Percentiles rank a stretch among this genome's conserved stretches.
Conservation (phyloP, 129 eudicot species). For the Heracleum sosnowskyi region DNA sequence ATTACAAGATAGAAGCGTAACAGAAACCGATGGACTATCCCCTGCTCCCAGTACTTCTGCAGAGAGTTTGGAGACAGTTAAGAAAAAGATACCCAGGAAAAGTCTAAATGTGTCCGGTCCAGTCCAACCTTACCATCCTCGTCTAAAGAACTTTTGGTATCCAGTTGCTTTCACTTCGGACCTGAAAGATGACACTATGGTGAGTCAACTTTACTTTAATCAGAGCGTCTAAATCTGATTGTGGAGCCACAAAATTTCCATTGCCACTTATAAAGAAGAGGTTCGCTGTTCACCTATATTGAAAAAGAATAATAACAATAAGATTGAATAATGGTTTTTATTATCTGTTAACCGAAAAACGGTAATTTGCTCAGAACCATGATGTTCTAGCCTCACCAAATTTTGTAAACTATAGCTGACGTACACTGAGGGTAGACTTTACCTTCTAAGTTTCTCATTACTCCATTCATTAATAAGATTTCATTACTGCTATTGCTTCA, state of each 20-base stretch:
- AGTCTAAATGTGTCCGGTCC: slow-evolving; percentile 88
- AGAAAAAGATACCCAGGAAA: slow-evolving; percentile 44
- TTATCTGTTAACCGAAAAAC: background rate
- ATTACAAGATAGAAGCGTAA: slow-evolving; percentile 53
- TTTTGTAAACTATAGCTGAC: background rate
- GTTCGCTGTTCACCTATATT: background rate
- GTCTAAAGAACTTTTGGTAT: slow-evolving; percentile 84
- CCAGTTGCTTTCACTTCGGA: slow-evolving; percentile 89
- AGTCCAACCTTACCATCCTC: slow-evolving; percentile 57
- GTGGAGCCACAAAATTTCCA: background rate
- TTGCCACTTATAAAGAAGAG: background rate
- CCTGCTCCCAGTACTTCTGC: slow-evolving; percentile 51
- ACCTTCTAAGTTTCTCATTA: background rate
- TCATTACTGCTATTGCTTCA: slow-evolving; percentile 15
- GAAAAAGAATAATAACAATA: background rate
- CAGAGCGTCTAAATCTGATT: background rate
- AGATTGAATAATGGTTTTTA: background rate
- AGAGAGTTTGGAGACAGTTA: slow-evolving; percentile 26
- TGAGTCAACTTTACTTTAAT: slow-evolving; percentile 16
- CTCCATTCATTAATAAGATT: background rate
- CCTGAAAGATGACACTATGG: slow-evolving; percentile 87
- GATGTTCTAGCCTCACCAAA: background rate
- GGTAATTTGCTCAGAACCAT: background rate
- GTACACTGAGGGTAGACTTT: background rate
- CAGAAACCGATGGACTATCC: slow-evolving; percentile 29